Conservation (phyloP, 2,329 filamentous ascomycete species). For the Cercospora sp. region DNA sequence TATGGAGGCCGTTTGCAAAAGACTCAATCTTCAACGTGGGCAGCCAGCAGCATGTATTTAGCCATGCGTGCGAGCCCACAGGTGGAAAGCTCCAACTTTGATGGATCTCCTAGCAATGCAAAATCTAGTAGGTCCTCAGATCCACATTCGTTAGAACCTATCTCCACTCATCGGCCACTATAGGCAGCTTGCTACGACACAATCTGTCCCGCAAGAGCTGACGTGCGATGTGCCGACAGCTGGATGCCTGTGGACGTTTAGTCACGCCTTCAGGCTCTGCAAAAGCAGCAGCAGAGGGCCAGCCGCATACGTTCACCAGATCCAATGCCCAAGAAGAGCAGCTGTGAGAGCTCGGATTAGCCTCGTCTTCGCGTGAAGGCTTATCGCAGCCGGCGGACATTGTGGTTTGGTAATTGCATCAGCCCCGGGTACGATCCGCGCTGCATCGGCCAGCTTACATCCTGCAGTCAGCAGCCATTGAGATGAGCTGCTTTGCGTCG, state of each 20-base stretch:
- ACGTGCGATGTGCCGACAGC: background rate
- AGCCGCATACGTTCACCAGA: background rate
- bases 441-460: slow-evolving; percentile 6
- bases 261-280: background rate
- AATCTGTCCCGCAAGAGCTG: background rate
- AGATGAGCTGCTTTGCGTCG: background rate
- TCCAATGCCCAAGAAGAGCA: background rate
- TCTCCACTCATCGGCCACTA: slow-evolving; percentile 4
- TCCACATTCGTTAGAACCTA: slow-evolving; percentile 1
- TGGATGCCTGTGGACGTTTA: slow-evolving; percentile 6
- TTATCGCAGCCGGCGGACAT: slow-evolving; percentile 20
- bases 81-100: background rate
- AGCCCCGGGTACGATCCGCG: slow-evolving; percentile 6
- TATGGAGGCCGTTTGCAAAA: background rate
- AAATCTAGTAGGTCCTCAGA: background rate
- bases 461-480: slow-evolving; percentile 4
- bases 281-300: background rate
- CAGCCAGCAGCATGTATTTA: background rate
- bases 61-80: background rate
- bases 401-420: slow-evolving; percentile 13
- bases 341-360: slow-evolving; percentile 14
- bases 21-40: background rate
- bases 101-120: background rate
- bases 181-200: slow-evolving; percentile 7
- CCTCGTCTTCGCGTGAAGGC: slow-evolving; percentile 12